Percentiles rank a stretch among this genome's conserved stretches.
Conservation (phyloP, 1,139 yeast species). For the Scheffersomyces illinoinensis region DNA sequence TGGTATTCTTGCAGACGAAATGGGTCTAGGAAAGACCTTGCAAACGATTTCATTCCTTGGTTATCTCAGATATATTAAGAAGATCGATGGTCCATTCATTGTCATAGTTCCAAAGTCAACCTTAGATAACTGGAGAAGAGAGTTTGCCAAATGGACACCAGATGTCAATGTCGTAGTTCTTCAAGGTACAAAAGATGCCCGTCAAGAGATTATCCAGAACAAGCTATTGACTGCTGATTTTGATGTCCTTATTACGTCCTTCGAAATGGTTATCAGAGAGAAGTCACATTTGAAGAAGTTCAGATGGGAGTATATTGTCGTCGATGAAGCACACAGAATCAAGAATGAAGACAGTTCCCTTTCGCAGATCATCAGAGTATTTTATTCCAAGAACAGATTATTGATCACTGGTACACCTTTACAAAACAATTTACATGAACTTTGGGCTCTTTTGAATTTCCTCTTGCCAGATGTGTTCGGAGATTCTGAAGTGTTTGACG, state of each 20-base stretch:
- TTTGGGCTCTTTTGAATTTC: conserved; percentile 93
- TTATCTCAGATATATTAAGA: conserved; percentile 73
- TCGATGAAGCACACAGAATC: conserved; percentile 96
- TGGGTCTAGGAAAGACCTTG: conserved; percentile 52
- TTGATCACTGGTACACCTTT: conserved; percentile 95
- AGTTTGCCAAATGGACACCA: conserved; percentile 93
- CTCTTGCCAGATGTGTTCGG: conserved; percentile 93
- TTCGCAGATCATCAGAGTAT: conserved; percentile 85
- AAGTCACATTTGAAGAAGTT: conserved; percentile 77
- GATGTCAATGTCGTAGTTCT: conserved; percentile 85
- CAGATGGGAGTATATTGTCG: conserved; percentile 90
- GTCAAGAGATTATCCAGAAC: conserved; percentile 61
- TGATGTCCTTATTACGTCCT: conserved; percentile 87
- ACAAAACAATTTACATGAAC: conserved; percentile 90
- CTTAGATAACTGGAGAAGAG: conserved; percentile 93
- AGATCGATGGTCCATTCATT: conserved; percentile 87
- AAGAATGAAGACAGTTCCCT: conserved; percentile 90
- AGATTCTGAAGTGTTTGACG: conserved; percentile 85
- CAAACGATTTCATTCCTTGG: conserved; percentile 70
- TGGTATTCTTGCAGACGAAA: conserved; percentile 51
- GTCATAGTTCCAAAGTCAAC: conserved; percentile 95
- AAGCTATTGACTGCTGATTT: conserved; percentile 70
- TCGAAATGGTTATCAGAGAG: conserved; percentile 90
- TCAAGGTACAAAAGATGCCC: conserved; percentile 83
- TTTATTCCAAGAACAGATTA: conserved; percentile 80